phyloP scores from a whole-genome alignment of 1,139 yeast genomes.

The Candida sojae region DNA sequence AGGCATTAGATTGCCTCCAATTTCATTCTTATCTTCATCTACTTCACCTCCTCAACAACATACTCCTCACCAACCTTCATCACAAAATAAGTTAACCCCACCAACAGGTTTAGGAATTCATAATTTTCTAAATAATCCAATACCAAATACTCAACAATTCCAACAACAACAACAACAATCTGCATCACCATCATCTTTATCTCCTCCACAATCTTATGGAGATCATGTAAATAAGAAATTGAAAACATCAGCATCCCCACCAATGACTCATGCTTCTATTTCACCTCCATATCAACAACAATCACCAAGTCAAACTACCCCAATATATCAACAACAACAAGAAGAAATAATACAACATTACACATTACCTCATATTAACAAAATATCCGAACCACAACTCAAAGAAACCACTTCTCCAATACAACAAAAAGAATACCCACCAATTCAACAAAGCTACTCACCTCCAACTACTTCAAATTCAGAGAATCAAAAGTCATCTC shows the following conservation, averaged over 20 bases:
- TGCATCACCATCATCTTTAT: conserved; percentile 3
- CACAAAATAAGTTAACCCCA: conserved; percentile 4
- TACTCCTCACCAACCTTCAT: neutral
- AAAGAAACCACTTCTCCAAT: neutral
- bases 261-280: neutral
- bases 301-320: neutral
- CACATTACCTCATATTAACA: conserved; percentile 2
- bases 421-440: neutral
- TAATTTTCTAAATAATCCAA: conserved; percentile 8
- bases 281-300: neutral
- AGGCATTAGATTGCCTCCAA: conserved; percentile 12
- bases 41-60: neutral
- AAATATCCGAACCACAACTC: neutral
- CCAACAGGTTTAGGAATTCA: conserved; percentile 8
- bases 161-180: conserved; percentile 1
- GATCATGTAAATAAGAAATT: conserved; percentile 4
- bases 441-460: neutral
- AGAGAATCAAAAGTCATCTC: neutral
- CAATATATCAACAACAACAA: neutral
- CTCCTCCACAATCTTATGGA: conserved; percentile 1
- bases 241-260: conserved; percentile 3
- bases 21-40: conserved; percentile 8
- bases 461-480: neutral
- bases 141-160: neutral
- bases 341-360: neutral